Base-by-base conservation (phyloP, 176 grass and related monocot genomes). In the Oryza meridionalis region DNA sequence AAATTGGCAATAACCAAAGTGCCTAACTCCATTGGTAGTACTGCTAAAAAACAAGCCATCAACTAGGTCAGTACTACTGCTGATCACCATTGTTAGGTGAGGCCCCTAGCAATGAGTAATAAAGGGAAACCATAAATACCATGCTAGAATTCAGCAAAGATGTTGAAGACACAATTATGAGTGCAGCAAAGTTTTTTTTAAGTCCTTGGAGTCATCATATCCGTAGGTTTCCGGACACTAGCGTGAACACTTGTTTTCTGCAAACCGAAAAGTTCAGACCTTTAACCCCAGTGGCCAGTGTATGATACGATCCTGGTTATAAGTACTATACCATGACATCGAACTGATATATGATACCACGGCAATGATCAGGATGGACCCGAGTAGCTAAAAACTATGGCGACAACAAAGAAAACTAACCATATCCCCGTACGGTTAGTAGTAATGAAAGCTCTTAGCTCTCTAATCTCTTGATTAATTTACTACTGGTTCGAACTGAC, bases 401-500 rank as follows among this genome's bases (percentile, higher is more conserved):
- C 40, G 31, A 65, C 51, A 29, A 38, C 71, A 40, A 19, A n/a
- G 29, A 65, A 79, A 83, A 75, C 26, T 62, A 62, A 84, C 69
- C 47, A 35, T 31, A 38, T 72, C 45, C 19, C 26, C 14, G 33
- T 61, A 43, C 67, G 21, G 32, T 71, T 7, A 22, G 49, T 16
- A 42, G 67, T 65, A 82, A 72, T 37, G 13, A 21, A 77, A 50
- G 1, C 7, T 29, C 68, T 70, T 70, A 72, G 31, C 79, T 82
- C 70, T 70, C 1, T 29, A 26, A 65, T 32, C 25, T 75, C n/a
- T 42, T 67, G 19, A 66, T 88, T 40, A 59, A 13, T 69, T 51
- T 51, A 73, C 63, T 50, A 33, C 42, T 38, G 53, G 71, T 55
- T 78, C 11, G 44, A 38, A 86, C 73, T 90, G 69, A 75, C 73